These are phyloP conservation scores for Allium sativum DNA, from an alignment of 106 monocot species.

Conservation along the genomic window DNA sequence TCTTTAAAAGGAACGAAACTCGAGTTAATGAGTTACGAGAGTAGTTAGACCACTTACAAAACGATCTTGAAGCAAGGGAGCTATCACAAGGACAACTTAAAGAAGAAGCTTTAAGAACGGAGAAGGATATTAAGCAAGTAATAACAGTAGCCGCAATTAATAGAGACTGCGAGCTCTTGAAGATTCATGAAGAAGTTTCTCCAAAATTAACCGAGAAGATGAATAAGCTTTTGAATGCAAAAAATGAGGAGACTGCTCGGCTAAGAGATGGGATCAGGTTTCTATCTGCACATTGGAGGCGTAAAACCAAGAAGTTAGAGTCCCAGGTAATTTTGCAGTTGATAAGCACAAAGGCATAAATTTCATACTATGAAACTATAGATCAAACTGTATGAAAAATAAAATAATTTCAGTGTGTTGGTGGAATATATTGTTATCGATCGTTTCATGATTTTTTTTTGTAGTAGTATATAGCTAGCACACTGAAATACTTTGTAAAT, in stretches of 20 bases:
- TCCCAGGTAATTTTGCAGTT: slow-evolving; percentile 41
- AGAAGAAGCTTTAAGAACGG: slow-evolving; percentile 64
- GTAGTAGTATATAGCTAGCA: too few relatives aligned
- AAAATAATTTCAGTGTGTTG: too few relatives aligned
- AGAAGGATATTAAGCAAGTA: slow-evolving; percentile 66
- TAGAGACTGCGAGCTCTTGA: slow-evolving; percentile 39
- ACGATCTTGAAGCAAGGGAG: slow-evolving; percentile 68
- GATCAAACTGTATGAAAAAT: too few relatives aligned
- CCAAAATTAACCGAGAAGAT: slow-evolving; percentile 61
- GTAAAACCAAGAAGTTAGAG: slow-evolving; percentile 70
- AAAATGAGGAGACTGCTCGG: slow-evolving; percentile 67
- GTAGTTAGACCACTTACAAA: slow-evolving; percentile 60
- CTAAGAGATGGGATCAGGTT: slow-evolving; percentile 81
- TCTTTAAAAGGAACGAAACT: slow-evolving; percentile 59
- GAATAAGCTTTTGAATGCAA: slow-evolving; percentile 43
- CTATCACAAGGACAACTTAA: slow-evolving; percentile 63
- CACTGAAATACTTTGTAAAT: too few relatives aligned
- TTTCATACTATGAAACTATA: too few relatives aligned
- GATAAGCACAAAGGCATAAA: too few relatives aligned
- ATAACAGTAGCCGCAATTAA: slow-evolving; percentile 37
- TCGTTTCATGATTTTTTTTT: too few relatives aligned
- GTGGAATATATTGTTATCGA: too few relatives aligned
- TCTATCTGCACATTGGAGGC: slow-evolving; percentile 75
- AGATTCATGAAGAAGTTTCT: slow-evolving; percentile 60
- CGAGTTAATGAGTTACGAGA: slow-evolving; percentile 53